Evolutionary conservation across 73 alveolate genomes (phyloP), one percentile per base, ranked within the genome.

Genomic region (Blepharisma japonicum): DNA sequence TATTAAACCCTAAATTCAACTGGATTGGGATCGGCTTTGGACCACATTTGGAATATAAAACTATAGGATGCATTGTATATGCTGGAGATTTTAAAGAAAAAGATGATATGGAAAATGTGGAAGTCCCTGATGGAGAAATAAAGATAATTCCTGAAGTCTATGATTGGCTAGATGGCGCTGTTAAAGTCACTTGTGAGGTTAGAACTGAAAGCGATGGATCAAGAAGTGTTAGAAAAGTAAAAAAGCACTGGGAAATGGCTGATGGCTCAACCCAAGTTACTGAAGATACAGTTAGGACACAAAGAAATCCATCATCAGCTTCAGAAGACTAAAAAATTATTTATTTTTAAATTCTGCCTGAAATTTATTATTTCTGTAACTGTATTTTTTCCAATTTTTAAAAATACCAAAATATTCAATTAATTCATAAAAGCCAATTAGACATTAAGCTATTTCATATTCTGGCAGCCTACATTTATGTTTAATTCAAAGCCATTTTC

Each of bases 11-110:
- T 0, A 23, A 45, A n/a, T 70, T 70, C 42, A 70, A 25, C 2
- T 2, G 1, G 61, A 25, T 70, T 9, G 80, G 80, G 11, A 45
- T 47, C 25, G 66, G 80, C 61, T 14, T 61, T n/a, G 74, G 74
- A 20, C 74, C 74, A 14, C 74, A 61, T 61, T 14, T n/a, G 14
- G 74, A 61, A 61, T 61, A 61, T 61, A 61, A 61, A 61, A 61
- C 48, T 20, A 39, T 61, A 14, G 46, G 47, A 8, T 61, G 47
- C 3, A 39, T 61, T 14, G 74, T 61, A 9, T 61, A 14, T 61
- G 74, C 74, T 61, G 74, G 74, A 2, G 74, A 61, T n/a, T 61
- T 61, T 25, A 61, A n/a, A 25, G 74, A 61, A 20, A 61, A 61
- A 25, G 74, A 61, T 14, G 74, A 61, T 14, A 18, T 61, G n/a